Percentiles rank a stretch among this genome's conserved stretches.
Evolutionary conservation across 2,329 filamentous ascomycete species (phyloP).

Genomic region (Ceratocystis cubensis): DNA sequence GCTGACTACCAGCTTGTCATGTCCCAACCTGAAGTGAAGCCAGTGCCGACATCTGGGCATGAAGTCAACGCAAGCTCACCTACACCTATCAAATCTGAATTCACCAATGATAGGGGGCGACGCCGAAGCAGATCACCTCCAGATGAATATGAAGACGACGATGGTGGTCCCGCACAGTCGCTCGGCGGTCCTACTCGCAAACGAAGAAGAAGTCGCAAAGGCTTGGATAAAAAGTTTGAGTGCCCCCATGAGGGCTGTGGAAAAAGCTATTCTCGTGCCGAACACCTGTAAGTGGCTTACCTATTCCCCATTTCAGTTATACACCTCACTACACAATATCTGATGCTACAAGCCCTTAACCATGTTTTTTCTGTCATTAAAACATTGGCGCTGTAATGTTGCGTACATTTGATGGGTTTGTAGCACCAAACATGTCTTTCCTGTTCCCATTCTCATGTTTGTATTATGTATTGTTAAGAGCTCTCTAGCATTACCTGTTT

Average conservation of each 20-base stretch:
- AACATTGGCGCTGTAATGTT: neutral
- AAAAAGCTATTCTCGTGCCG: conserved; percentile 91
- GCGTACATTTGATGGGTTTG: neutral
- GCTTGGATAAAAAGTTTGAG: conserved; percentile 67
- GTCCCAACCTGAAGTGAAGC: conserved; percentile 2
- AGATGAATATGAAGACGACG: conserved; percentile 32
- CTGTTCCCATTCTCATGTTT: neutral
- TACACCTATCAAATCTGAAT: conserved; percentile 29
- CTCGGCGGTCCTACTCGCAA: conserved; percentile 45
- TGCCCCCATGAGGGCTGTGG: conserved; percentile 80
- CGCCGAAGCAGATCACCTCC: conserved; percentile 34
- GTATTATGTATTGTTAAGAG: too few relatives aligned
- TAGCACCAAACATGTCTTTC: neutral
- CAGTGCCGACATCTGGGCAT: neutral
- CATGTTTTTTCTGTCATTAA: neutral
- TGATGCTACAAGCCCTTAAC: neutral
- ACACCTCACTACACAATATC: conserved; percentile 19
- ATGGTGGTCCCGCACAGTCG: conserved; percentile 31
- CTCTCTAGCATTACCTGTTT: too few relatives aligned
- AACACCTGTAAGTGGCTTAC: conserved; percentile 61
- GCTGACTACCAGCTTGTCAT: conserved; percentile 11
- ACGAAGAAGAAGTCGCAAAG: conserved; percentile 60
- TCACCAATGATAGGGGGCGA: conserved; percentile 31
- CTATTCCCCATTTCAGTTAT: neutral
- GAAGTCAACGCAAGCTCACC: conserved; percentile 11